Conservation (phyloP, 1,284 basidiomycete genomes). For the Cutaneotrichosporon sp. region DNA sequence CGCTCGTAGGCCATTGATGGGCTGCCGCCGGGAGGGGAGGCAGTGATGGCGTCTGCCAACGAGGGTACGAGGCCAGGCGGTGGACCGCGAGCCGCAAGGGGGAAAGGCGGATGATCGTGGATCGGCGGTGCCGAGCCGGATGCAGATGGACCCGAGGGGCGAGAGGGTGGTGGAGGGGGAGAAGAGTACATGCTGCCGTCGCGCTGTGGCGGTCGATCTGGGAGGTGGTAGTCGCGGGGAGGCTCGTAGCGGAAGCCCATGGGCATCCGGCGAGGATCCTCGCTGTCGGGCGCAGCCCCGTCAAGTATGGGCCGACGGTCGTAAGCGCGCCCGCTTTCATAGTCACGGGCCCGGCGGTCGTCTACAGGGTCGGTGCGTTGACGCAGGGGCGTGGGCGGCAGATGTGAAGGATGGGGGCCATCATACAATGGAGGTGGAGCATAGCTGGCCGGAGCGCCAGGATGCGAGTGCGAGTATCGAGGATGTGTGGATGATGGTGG, state of each 20-base stretch:
- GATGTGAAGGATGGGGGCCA: not conserved
- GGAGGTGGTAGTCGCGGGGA: not conserved
- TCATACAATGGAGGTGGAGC: not conserved
- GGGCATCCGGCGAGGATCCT: conserved; percentile 2
- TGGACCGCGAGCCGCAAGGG: not conserved
- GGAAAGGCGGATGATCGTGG: not conserved
- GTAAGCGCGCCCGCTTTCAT: not conserved
- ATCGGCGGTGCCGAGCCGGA: not conserved
- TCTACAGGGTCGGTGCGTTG: conserved; percentile 5
- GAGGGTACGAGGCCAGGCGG: not conserved
- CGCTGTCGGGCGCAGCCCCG: not conserved
- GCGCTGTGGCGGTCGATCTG: conserved; percentile 2
- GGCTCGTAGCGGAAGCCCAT: not conserved
- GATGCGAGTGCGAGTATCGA: not conserved
- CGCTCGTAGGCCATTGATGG: not conserved
- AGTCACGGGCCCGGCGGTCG: not conserved
- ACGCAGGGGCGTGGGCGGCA: not conserved
- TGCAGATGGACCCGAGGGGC: not conserved
- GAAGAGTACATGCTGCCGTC: not conserved
- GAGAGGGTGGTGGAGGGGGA: not conserved
- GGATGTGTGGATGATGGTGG: not conserved
- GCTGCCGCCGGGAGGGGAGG: not conserved
- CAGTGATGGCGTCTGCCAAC: not conserved
- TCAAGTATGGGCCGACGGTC: not conserved
- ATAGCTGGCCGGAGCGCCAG: not conserved